Evolutionary conservation across 495 filamentous ascomycete genomes (phyloP).

Genomic region (Neurospora discreta): DNA sequence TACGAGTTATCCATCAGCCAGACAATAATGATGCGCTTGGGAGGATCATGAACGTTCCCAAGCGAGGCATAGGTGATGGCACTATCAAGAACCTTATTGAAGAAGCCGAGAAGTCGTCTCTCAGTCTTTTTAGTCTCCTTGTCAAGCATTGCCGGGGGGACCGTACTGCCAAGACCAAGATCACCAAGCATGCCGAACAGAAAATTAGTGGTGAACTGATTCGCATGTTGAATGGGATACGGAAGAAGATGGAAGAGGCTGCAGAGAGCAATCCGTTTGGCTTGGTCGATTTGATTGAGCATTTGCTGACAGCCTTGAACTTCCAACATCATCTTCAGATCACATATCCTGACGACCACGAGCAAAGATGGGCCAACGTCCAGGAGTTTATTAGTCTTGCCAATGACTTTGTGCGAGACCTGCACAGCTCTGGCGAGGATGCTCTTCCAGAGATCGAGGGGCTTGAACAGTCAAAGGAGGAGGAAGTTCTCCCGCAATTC

Average conservation of each 20-base stretch:
- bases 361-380: constrained; percentile 82
- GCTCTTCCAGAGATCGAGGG: constrained; percentile 67
- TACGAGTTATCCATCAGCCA: constrained; percentile 76
- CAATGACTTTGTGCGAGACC: constrained; percentile 48
- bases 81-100: constrained; percentile 65
- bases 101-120: constrained; percentile 56
- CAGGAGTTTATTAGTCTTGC: constrained; percentile 76
- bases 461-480: constrained; percentile 54
- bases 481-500: constrained; percentile 66
- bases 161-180: constrained; percentile 50
- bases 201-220: constrained; percentile 29
- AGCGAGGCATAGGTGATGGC: constrained; percentile 69
- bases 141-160: constrained; percentile 60
- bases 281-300: constrained; percentile 60
- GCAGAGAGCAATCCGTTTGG: constrained; percentile 29
- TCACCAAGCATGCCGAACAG: constrained; percentile 57
- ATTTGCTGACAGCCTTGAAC: constrained; percentile 59
- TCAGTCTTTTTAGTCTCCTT: constrained; percentile 66
- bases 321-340: constrained; percentile 64
- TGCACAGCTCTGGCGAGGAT: constrained; percentile 46
- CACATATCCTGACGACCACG: constrained; percentile 63
- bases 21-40: constrained; percentile 80
- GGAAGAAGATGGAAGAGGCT: constrained; percentile 47
- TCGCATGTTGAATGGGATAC: constrained; percentile 46
- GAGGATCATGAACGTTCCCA: constrained; percentile 77